Base-by-base conservation (phyloP, 1,284 basidiomycete genomes). In the Cutaneotrichosporon curvatum region DNA sequence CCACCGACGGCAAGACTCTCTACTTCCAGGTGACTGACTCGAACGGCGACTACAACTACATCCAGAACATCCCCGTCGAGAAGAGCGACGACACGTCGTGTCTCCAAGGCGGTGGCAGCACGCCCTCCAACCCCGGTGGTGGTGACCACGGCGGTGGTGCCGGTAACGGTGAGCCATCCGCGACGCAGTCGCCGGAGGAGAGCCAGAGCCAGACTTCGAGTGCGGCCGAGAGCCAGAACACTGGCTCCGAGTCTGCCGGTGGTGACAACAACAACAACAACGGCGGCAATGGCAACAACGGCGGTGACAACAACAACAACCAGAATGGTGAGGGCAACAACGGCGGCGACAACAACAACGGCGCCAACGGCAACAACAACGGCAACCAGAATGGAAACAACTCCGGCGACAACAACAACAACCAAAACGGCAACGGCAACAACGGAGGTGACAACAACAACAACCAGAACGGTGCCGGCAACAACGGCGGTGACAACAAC, bases 11-110 rank as follows among this genome's bases (percentile, higher is more conserved):
- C 5, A 53, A 55, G 39, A 18, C 40, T 11, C 48, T 71, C 46
- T 62, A 65, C 50, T 71, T 71, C 57, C 56, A 63, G 47, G 52
- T 71, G 8, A 65, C 58, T 14, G 69, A 70, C 47, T 49, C 60
- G 4, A 49, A 38, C 3, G 63, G 62, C 34, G 45, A 51, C 11
- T 59, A 59, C 16, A 65, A 62, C 19, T 70, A 71, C 50, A 45
- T 62, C n/a, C 68, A 71, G 52, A 66, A 64, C 43, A 37, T 70
- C n/a, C 41, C 60, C 21, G 60, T 70, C 8, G 51, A 25, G 3
- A 31, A 28, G 0, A 57, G 57, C 20, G 50, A 44, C 23, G 64
- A 68, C 48, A 40, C 40, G 21, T 59, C 53, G 25, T 70, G 66
- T 53, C 41, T 68, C 25, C 1, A 11, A 7, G 39, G 33, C 8